Evolutionary conservation across 2,329 filamentous ascomycete genomes (phyloP), one percentile per base, ranked within the genome.

Genomic region (Rutstroemia sp.): DNA sequence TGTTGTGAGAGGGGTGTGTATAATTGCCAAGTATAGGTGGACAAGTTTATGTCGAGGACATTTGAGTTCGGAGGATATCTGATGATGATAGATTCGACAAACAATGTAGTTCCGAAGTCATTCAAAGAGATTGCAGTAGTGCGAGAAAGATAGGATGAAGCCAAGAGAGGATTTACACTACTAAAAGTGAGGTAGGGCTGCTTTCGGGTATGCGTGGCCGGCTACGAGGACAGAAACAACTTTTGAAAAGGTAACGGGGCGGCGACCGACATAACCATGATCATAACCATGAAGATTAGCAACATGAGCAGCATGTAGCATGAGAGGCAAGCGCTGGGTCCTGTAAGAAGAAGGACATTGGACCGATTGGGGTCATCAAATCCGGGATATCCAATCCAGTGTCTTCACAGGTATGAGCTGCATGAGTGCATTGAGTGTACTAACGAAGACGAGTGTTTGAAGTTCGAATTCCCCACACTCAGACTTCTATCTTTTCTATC

Each of bases 391-490:
- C 47, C 39, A 56, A 51, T 44, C 47, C 19, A 25, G 25, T 9
- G 25, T 30, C 27, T 56, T 10, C 38, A 45, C 10, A 30, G 49
- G 46, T 54, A 53, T 57, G 60, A 57, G 59, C 53, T 62, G 63
- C 63, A 65, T 65, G 42, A 67, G 62, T 65, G 67, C 67, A 69
- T 69, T 64, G 60, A 68, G 62, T 62, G 64, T 63, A 62, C 53
- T 59, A 59, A 49, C 58, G 4, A 59, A 66, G 61, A 57, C 58
- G 58, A 64, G 64, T 67, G 67, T 68, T 69, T 69, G 65, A 68
- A 56, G 66, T 68, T 68, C 56, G 65, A 57, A 63, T 63, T 67
- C 65, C 63, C 66, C 65, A 67, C 63, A 67, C 62, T 63, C 50
- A 59, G 10, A n/a, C 23, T 18, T 41, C 12, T 41, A 41, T 41